Conservation (phyloP, 495 filamentous ascomycete species). For the Annulohypoxylon maeteangense region DNA sequence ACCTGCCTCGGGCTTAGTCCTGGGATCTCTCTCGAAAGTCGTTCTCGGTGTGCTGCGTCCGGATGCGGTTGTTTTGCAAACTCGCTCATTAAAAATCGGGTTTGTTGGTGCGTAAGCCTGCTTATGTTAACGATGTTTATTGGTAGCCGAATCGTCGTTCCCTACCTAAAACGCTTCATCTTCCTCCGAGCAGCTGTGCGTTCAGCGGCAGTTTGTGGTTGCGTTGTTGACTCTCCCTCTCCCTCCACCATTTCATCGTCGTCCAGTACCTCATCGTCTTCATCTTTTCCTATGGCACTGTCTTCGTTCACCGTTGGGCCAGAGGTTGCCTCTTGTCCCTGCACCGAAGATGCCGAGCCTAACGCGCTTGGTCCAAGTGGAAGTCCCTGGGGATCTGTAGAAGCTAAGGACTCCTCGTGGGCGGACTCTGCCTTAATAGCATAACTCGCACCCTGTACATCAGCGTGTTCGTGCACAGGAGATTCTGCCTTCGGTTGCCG, state of each 20-base stretch:
- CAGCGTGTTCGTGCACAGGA: conserved; percentile 51
- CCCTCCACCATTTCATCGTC: conserved; percentile 63
- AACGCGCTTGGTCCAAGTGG: conserved; percentile 56
- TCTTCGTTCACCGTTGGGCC: conserved; percentile 55
- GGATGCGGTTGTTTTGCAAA: conserved; percentile 96
- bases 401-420: conserved; percentile 58
- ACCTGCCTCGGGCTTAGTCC: conserved; percentile 93
- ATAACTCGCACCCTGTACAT: conserved; percentile 52
- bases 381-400: conserved; percentile 54
- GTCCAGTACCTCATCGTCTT: conserved; percentile 64
- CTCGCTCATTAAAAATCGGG: conserved; percentile 95
- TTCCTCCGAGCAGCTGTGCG: conserved; percentile 84
- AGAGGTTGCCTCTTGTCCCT: conserved; percentile 46
- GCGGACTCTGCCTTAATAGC: conserved; percentile 52
- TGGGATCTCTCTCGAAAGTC: conserved; percentile 90
- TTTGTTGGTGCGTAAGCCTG: conserved; percentile 96
- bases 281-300: conserved; percentile 59
- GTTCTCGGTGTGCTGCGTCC: conserved; percentile 90
- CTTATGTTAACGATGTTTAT: conserved; percentile 23
- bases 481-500: conserved; percentile 54
- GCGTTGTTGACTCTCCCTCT: conserved; percentile 57
- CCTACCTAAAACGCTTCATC: conserved; percentile 94
- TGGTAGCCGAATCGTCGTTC: conserved; percentile 1
- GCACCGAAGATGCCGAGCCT: conserved; percentile 54
- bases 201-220: conserved; percentile 73